Base-by-base conservation (phyloP, 176 grass and related monocot genomes). In the Bromus sterilis region DNA sequence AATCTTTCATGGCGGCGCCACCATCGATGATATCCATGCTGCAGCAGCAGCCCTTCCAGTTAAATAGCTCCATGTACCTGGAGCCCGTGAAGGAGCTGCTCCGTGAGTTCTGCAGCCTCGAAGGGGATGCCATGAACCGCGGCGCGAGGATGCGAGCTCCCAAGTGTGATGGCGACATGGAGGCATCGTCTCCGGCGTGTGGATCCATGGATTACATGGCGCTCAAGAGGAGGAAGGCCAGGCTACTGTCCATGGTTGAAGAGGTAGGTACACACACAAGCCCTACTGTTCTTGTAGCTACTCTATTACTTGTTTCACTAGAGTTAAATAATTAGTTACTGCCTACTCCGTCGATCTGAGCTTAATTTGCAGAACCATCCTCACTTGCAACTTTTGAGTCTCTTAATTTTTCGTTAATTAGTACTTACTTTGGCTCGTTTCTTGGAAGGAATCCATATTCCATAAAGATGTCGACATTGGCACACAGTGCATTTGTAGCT, bases 231-330 rank as follows among this genome's bases (percentile, higher is more conserved):
- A 90, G 87, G 71, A 92, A 88, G 62, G 24, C 37, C 31, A 90
- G 81, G 83, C 82, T 95, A 9, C 18, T 88, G 40, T 90, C 85
- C 79, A 89, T 90, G 85, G 63, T 95, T 69, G 75, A 90, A 88
- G 90, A 95, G 90, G 93, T 95, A 89, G 65, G 51, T 57, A 9
- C 28, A 8, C n/a, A 36, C 28, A 51, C 41, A 43, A 43, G 41
- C 41, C 41, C 37, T 8, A 39, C 37, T 43, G 3, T 43, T 11
- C 41, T 43, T 43, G 12, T 43, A 13, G 12, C 41, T 43, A 43
- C 41, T 43, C 40, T 42, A 42, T 12, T 42, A 56, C 14, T 39
- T 4, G 12, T 77, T 77, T 40, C 40, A 36, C 31, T 1, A 36
- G 35, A 7, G 36, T 13, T 16, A 16, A 62, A 2, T 28, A 61